phyloP scores from a whole-genome alignment of 1,284 basidiomycete genomes.

The Austroboletus niveus region DNA sequence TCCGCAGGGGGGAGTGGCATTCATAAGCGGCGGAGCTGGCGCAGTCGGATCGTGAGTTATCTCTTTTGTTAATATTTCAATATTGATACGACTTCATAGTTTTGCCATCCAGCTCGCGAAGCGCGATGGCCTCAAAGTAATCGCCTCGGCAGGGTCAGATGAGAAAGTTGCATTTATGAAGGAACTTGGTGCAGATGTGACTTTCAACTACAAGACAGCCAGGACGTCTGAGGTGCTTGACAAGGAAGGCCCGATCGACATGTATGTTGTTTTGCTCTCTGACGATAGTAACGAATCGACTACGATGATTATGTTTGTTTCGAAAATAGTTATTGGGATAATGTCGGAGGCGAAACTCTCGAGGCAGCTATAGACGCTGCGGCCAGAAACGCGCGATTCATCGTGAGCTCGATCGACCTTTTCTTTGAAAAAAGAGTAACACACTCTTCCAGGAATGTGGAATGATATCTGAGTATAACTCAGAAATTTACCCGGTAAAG shows the following conservation, averaged over 20 bases:
- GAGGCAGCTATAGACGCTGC: constrained; percentile 57
- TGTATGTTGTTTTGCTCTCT: constrained; percentile 12
- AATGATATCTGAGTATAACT: constrained; percentile 18
- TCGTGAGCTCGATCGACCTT: constrained; percentile 8
- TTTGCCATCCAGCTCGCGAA: constrained; percentile 36
- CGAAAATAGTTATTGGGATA: constrained; percentile 44
- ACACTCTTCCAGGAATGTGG: constrained; percentile 17
- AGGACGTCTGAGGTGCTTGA: constrained; percentile 25
- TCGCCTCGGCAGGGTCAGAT: constrained; percentile 40
- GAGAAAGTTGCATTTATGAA: constrained; percentile 40
- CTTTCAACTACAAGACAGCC: constrained; percentile 39
- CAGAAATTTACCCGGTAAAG: constrained; percentile 7
- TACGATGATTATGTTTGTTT: neutral
- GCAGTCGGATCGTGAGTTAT: constrained; percentile 20
- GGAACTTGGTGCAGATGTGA: constrained; percentile 36
- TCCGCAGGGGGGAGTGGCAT: constrained; percentile 17
- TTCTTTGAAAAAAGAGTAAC: constrained; percentile 7
- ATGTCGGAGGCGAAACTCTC: constrained; percentile 67
- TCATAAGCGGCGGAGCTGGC: constrained; percentile 19
- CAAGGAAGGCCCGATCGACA: constrained; percentile 23
- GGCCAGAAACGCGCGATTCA: constrained; percentile 49
- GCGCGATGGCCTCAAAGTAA: constrained; percentile 37
- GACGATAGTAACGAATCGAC: no score
- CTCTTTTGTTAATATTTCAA: neutral
- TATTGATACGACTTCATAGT: neutral